Base-by-base conservation (phyloP, 768 basidiomycete genomes). In the Xerocomus potaroensis region DNA sequence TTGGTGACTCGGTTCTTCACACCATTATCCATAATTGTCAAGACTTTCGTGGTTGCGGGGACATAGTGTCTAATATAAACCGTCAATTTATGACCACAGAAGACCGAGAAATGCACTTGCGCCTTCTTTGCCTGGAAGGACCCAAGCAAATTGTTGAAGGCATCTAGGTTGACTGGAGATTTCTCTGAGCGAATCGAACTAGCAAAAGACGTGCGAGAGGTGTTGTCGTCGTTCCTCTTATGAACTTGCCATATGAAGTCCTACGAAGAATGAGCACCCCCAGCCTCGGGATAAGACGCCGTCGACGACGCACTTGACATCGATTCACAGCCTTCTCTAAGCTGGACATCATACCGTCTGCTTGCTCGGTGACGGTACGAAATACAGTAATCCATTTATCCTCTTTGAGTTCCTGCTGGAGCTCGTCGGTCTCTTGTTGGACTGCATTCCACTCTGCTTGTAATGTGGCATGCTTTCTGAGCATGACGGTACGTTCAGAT, bases 351-450 rank as follows among this genome's bases (percentile, higher is more conserved):
- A 98, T 96, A 21, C 91, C 91, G 63, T 93, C 91, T 34, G 95
- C 94, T 65, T 97, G 94, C 59, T 93, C 87, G 34, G 91, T 84
- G 47, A 92, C 89, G 5, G 90, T 94, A 54, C 93, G 79, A 68
- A 97, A 97, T 18, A 97, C 90, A 10, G 87, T 87, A 57, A 98
- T 75, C 91, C 91, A 96, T 58, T 94, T 94, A 68, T 97, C 95
- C 67, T 97, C 95, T 69, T 90, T 93, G 53, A 98, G 73, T 67
- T 99, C 96, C 59, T 94, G 91, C 52, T 85, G 75, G 48, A 97
- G 68, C 22, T 84, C 80, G 35, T 87, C 83, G 45, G 84, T 87
- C 57, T 91, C 87, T 45, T 80, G 79, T 61, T 86, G 83, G 9
- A 92, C 78, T 9, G 79, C 69, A 49, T 87, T 82, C 93, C 92